phyloP scores from a whole-genome alignment of 2,329 filamentous ascomycete genomes.

The Chalara sp. region DNA sequence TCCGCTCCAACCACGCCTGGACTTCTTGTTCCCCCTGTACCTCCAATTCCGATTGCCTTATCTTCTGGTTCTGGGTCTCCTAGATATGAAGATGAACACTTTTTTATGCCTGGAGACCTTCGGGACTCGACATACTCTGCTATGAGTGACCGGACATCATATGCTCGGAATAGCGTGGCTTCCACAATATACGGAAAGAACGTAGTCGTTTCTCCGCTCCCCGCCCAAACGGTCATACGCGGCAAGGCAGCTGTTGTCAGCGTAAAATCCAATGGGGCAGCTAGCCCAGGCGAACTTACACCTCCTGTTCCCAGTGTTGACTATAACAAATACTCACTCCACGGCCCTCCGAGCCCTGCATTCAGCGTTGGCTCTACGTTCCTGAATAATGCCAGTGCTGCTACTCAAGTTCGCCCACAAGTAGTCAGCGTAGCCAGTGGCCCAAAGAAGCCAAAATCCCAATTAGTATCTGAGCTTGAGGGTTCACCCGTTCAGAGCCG shows the following conservation, averaged over 20 bases:
- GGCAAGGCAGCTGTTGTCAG: constrained; percentile 90
- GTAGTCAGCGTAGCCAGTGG: constrained; percentile 51
- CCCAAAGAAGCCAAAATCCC: constrained; percentile 36
- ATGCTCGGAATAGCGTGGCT: constrained; percentile 68
- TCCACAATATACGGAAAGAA: constrained; percentile 94
- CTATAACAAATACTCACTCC: constrained; percentile 46
- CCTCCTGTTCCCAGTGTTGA: constrained; percentile 72
- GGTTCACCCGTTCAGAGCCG: constrained; percentile 18
- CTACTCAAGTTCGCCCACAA: constrained; percentile 51
- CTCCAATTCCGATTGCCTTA: constrained; percentile 71
- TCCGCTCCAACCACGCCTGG: constrained; percentile 77
- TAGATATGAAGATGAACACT: constrained; percentile 71
- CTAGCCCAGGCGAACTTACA: constrained; percentile 44
- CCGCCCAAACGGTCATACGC: constrained; percentile 80
- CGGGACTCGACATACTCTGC: constrained; percentile 87
- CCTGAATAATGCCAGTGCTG: constrained; percentile 54
- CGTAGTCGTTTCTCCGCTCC: constrained; percentile 69
- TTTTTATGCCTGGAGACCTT: constrained; percentile 86
- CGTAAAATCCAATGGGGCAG: constrained; percentile 63
- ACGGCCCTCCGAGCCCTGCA: constrained; percentile 46
- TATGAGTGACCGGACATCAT: constrained; percentile 57
- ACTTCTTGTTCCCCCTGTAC: constrained; percentile 82
- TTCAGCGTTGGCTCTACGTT: constrained; percentile 65
- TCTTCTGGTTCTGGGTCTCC: constrained; percentile 49
- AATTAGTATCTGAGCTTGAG: constrained; percentile 3